These are phyloP conservation scores for Medakamo hakoo DNA, from an alignment of 139 green algal genomes.

Conservation along the genomic window DNA sequence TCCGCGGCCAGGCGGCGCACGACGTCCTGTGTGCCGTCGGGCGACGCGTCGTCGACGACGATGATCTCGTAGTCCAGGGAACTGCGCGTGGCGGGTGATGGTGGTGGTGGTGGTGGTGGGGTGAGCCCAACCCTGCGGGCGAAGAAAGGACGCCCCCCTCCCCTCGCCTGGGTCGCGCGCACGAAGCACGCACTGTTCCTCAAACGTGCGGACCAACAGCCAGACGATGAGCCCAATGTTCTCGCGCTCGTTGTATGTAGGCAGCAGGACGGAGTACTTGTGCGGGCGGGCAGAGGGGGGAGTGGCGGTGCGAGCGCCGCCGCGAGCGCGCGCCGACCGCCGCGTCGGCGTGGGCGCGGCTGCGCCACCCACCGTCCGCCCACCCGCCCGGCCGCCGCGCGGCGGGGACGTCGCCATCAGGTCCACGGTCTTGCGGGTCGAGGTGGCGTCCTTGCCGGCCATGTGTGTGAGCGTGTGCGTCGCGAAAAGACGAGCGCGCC, in stretches of 20 bases:
- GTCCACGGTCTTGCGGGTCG: too few species aligned
- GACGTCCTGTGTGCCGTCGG: constrained; percentile 76
- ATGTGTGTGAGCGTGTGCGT: too few species aligned
- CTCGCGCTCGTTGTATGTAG: constrained; percentile 90
- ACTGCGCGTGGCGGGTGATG: constrained; percentile 11
- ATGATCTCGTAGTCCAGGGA: constrained; percentile 67
- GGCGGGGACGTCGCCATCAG: background rate
- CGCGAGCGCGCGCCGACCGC: too few species aligned
- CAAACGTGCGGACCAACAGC: constrained; percentile 66
- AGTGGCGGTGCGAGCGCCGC: too few species aligned
- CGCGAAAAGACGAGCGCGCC: too few species aligned
- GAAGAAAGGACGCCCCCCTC: background rate
- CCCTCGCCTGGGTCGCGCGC: background rate
- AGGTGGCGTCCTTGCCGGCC: too few species aligned
- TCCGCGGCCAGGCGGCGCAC: constrained; percentile 35
- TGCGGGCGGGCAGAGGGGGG: background rate
- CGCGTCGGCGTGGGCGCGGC: too few species aligned
- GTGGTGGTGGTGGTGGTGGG: background rate
- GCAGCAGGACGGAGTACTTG: constrained; percentile 76
- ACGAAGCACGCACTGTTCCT: constrained; percentile 13
- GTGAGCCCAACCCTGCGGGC: background rate
- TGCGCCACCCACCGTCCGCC: background rate
- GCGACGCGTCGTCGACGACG: constrained; percentile 86
- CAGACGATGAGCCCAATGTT: constrained; percentile 75
- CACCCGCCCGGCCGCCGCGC: too few species aligned